These are phyloP conservation scores for Trichoderma endophyticum DNA, from an alignment of 2,329 filamentous ascomycete genomes.

Conservation along the genomic window DNA sequence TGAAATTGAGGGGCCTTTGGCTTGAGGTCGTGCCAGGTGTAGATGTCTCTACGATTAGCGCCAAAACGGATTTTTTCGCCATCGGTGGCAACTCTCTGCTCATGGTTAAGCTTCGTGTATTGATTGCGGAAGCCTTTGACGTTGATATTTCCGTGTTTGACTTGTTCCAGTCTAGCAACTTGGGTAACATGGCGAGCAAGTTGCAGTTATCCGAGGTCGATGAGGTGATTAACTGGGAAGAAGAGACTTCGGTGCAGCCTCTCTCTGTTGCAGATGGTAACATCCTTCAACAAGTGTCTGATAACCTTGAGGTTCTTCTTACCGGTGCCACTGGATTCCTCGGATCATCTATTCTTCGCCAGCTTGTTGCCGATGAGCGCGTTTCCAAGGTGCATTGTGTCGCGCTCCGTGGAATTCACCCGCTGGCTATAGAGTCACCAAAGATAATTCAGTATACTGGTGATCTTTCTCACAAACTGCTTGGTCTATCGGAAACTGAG, in stretches of 20 bases:
- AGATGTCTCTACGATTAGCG: not conserved
- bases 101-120: constrained; percentile 34
- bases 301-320: constrained; percentile 17
- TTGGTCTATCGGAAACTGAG: not conserved
- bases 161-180: constrained; percentile 38
- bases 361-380: constrained; percentile 31
- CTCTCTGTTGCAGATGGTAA: not conserved
- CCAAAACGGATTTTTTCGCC: constrained; percentile 33
- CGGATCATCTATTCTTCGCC: constrained; percentile 36
- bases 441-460: not conserved
- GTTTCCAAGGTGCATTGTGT: constrained; percentile 44
- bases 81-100: constrained; percentile 38
- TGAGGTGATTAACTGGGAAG: not conserved
- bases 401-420: constrained; percentile 32
- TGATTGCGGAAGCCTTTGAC: constrained; percentile 29
- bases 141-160: constrained; percentile 33
- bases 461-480: not conserved
- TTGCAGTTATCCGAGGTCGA: constrained; percentile 25
- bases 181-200: constrained; percentile 37
- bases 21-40: not conserved
- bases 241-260: not conserved
- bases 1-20: not conserved
- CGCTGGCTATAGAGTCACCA: not conserved
- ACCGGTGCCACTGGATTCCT: constrained; percentile 43
- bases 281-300: not conserved